Base-by-base conservation (phyloP, 1,284 basidiomycete species). In the Papiliotrema nemorosa region DNA sequence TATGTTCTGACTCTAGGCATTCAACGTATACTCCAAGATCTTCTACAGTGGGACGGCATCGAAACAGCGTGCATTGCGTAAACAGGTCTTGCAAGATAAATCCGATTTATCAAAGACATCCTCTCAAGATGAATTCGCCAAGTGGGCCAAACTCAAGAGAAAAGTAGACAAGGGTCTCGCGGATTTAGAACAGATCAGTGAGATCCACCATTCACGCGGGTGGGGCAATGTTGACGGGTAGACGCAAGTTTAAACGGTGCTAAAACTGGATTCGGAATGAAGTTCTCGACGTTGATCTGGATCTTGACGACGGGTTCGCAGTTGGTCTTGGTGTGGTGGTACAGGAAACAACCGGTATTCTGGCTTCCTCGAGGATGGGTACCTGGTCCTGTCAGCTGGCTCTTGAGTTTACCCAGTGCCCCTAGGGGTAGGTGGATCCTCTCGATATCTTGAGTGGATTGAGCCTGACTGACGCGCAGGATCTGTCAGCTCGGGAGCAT, bases 51-150 rank as follows among this genome's bases (percentile, higher is more conserved):
- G 77, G 9, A 75, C 80, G 21, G 78, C 80, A 21, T 63, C 78
- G 31, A 78, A 79, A 57, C 86, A 90, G 67, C 78, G 79, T 25
- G 71, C 78, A 47, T 82, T 96, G 56, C 90, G 90, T 72, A 77
- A 81, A 21, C 85, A 88, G 55, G 82, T 96, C 22, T 78, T 94
- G 36, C 72, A 78, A 27, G 85, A 84, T 45, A 93, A 94, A 77
- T 82, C 87, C 34, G 88, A 97, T 70, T 82, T 98, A 9, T 76
- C 86, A 52, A 84, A 85, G 66, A 98, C 93, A 26, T 91, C 88
- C 63, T 88, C 90, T 13, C 94, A 98, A 71, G 94, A 97, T 69
- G 88, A 98, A 70, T 98, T 99, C 72, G 89, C 93, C 16, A 97
- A 92, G 76, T 98, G 96, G 96, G 94, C 94, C 39, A 94, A 92